These are phyloP conservation scores for Pseudocercospora macadamiae DNA, from an alignment of 2,329 filamentous ascomycete genomes.

Conservation along the genomic window DNA sequence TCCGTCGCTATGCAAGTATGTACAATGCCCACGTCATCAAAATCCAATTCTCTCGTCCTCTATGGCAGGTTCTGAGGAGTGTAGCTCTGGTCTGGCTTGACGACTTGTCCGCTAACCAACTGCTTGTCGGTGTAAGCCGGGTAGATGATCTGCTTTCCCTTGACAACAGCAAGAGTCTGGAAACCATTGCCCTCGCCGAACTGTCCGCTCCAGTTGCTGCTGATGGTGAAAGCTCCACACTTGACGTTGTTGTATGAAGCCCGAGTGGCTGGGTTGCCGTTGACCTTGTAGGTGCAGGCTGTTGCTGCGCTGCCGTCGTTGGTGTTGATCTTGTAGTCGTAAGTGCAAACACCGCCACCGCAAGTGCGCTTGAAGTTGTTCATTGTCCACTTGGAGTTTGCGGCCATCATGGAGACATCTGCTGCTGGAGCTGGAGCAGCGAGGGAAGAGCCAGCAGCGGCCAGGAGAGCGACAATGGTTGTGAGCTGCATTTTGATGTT, in stretches of 20 bases:
- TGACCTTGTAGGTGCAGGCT: constrained; percentile 23
- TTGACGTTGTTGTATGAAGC: constrained; percentile 22
- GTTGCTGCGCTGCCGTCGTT: constrained; percentile 21
- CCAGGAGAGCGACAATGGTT: constrained; percentile 22
- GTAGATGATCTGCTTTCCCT: constrained; percentile 25
- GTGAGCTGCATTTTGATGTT: constrained; percentile 28
- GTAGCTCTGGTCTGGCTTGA: constrained; percentile 31
- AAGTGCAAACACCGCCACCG: constrained; percentile 21
- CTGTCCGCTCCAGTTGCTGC: constrained; percentile 25
- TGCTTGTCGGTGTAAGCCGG: constrained; percentile 28
- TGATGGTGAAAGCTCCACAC: constrained; percentile 26
- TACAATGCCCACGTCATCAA: too few relatives aligned
- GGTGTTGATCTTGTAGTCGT: constrained; percentile 27
- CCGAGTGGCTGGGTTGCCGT: constrained; percentile 20
- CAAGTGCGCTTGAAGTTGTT: constrained; percentile 28
- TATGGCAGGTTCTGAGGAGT: constrained; percentile 28
- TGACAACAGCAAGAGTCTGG: constrained; percentile 26
- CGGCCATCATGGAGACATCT: constrained; percentile 22
- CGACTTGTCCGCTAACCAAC: constrained; percentile 20
- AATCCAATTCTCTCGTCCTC: too few relatives aligned
- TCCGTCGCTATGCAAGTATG: background rate
- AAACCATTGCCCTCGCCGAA: constrained; percentile 27
- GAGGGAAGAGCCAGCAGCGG: constrained; percentile 21
- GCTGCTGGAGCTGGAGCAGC: constrained; percentile 14
- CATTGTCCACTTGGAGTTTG: constrained; percentile 25